Percentiles rank a stretch among this genome's conserved stretches.
These are phyloP conservation scores for Vitellaria paradoxa DNA, from an alignment of 179 eudicot genomes.

Conservation along the genomic window DNA sequence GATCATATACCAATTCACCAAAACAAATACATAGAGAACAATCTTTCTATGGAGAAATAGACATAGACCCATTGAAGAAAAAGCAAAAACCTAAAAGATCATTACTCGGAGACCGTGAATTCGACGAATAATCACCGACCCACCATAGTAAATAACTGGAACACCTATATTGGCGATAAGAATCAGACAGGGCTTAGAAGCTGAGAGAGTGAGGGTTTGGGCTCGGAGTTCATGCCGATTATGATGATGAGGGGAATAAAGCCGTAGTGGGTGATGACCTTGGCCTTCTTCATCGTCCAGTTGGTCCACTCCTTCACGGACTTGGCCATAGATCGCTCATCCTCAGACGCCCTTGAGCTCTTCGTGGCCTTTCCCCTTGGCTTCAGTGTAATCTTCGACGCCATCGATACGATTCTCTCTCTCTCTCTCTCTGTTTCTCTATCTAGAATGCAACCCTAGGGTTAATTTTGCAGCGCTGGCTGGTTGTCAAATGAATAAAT, in stretches of 20 bases:
- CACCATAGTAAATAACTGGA: neutral
- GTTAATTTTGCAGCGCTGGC: no score
- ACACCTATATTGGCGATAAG: neutral
- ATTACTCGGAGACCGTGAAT: neutral
- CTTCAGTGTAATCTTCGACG: conserved; percentile 38
- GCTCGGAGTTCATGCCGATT: conserved; percentile 90
- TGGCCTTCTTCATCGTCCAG: conserved; percentile 74
- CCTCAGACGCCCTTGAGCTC: conserved; percentile 31
- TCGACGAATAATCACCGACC: conserved; percentile 16
- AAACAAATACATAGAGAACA: no score
- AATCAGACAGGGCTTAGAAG: conserved; percentile 73
- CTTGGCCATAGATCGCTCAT: conserved; percentile 29
- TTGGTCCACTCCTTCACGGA: conserved; percentile 74
- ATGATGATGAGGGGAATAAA: conserved; percentile 75
- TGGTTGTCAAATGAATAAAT: no score
- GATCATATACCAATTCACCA: no score
- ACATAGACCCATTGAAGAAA: neutral
- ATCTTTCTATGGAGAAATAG: neutral
- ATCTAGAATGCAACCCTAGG: no score
- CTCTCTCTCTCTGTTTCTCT: no score
- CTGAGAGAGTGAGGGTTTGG: conserved; percentile 78
- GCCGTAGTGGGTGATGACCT: conserved; percentile 75
- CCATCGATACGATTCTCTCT: conserved; percentile 21
- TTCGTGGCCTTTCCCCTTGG: conserved; percentile 35
- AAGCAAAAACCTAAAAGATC: neutral